Evolutionary conservation across 208 protist species (phyloP).

Genomic region (Leishmania turanica): DNA sequence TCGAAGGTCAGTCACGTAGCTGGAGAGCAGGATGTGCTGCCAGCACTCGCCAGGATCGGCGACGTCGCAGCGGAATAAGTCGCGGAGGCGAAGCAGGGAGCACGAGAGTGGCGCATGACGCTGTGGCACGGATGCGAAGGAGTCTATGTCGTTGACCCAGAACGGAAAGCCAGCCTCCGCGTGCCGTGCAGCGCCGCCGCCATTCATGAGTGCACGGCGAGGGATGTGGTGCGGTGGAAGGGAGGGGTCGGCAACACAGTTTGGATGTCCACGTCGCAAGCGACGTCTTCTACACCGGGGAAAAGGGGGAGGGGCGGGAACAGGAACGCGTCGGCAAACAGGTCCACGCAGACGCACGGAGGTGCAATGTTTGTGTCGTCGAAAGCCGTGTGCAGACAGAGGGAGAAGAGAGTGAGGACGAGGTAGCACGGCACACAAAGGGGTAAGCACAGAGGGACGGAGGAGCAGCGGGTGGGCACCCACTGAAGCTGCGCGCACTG

Average conservation of each 20-base stretch:
- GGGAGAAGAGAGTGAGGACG: neutral
- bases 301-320: neutral
- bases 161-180: neutral
- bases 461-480: neutral
- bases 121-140: neutral
- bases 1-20: conserved; percentile 72
- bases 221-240: neutral
- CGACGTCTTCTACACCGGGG: neutral
- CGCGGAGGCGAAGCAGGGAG: conserved; percentile 28
- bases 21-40: conserved; percentile 58
- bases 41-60: conserved; percentile 48
- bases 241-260: neutral
- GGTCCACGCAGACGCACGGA: neutral
- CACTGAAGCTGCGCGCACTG: neutral
- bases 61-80: conserved; percentile 58
- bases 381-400: neutral
- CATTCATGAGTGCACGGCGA: conserved; percentile 8
- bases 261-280: neutral
- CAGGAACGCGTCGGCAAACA: neutral
- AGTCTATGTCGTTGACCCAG: conserved; percentile 10
- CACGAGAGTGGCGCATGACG: neutral
- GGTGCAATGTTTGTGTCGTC: too few species aligned
- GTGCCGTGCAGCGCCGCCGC: neutral
- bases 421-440: neutral
- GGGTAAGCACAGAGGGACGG: neutral